Evolutionary conservation across 2,329 filamentous ascomycete species (phyloP), one percentile per base, ranked within the genome.

Genomic region (Fusarium citri): DNA sequence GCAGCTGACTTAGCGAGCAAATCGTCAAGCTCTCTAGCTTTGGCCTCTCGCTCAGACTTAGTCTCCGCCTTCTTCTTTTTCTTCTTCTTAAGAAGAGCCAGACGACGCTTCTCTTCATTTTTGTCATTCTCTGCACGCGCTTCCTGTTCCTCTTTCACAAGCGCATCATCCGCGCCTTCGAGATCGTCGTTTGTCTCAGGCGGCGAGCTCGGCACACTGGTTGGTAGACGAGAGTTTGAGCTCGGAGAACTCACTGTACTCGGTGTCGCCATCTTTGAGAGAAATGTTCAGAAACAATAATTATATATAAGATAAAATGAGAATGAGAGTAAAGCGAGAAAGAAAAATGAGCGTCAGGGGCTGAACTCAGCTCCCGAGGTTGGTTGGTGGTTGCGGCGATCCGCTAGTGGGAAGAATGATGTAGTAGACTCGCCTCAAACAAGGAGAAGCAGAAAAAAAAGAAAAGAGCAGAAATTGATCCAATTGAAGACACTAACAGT

Each of bases 11-110:
- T 88, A 43, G 81, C 82, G 0, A 91, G 80, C 4, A 91, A 78
- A 50, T 87, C 84, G 26, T 91, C 87, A 0, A 91, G 79, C 59
- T 90, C 86, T 45, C 82, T 83, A 0, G 87, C 88, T 71, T 90
- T 90, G 1, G 81, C 81, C 47, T 89, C 86, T 2, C 86, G 81
- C 66, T 90, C 87, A 2, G 81, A 78, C 58, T 86, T 85, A 3
- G 83, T 85, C 48, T 87, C 78, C 1, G 83, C 82, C 72, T 84
- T 87, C 73, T 83, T 84, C 73, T 83, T 86, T 47, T 72, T 76
- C 8, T 83, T 80, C 66, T 84, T 86, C 4, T 67, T 69, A 0
- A 72, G 53, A 14, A 76, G 53, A 3, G 81, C 82, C 28, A 86
- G 83, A 1, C 72, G 75, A 1, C 74, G 59, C 45, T 83, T 83